Evolutionary conservation across 73 alveolate species (phyloP).

Genomic region (Paramecium bursaria): DNA sequence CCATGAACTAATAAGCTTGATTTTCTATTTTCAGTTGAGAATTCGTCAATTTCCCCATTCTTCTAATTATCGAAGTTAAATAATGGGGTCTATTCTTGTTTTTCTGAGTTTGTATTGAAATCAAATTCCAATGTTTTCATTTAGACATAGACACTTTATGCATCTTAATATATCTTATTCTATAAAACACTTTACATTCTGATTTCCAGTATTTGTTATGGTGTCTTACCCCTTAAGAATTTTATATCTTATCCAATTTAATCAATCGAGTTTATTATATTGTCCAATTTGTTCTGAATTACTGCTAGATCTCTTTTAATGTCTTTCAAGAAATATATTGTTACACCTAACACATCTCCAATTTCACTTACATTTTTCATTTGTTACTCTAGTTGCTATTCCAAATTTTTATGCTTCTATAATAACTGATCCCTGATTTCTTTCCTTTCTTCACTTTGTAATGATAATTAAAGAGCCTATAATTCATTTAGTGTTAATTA

Average conservation of each 20-base stretch:
- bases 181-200: conserved; percentile 41
- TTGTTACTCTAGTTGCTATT: too few species aligned
- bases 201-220: conserved; percentile 1
- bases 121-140: neutral
- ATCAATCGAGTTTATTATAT: neutral
- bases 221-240: conserved; percentile 9
- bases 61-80: neutral
- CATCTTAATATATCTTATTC: neutral
- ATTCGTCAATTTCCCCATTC: conserved; percentile 34
- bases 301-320: conserved; percentile 13
- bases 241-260: neutral
- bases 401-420: too few species aligned
- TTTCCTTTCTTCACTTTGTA: too few species aligned
- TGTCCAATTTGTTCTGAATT: neutral
- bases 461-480: too few species aligned
- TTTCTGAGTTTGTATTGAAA: neutral
- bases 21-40: neutral
- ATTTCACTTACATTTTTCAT: conserved; percentile 16
- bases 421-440: too few species aligned
- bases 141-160: conserved; percentile 8
- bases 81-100: neutral
- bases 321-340: conserved; percentile 6
- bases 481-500: too few species aligned
- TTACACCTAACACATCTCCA: conserved; percentile 24
- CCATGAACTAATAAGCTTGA: conserved; percentile 13